Conservation (phyloP, 306 rosid species). For the Vicia villosa region DNA sequence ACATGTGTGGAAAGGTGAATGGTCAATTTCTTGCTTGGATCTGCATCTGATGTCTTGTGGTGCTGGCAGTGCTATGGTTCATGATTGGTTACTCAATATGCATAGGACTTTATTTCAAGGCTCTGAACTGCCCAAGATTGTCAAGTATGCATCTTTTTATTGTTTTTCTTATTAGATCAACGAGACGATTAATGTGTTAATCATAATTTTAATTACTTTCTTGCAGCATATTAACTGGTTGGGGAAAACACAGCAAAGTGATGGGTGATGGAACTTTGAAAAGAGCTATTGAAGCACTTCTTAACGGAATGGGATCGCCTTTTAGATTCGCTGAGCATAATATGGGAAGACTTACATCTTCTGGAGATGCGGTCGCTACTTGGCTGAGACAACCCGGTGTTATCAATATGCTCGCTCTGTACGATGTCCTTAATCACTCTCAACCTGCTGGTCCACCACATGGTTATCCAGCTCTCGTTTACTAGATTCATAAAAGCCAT, state of each 20-base stretch:
- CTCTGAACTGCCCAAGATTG: slow-evolving; percentile 60
- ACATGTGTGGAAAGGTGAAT: slow-evolving; percentile 80
- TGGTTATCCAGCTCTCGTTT: not conserved
- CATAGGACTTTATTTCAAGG: slow-evolving; percentile 65
- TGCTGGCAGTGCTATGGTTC: slow-evolving; percentile 95
- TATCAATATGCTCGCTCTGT: slow-evolving; percentile 64
- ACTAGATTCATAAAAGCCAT: not conserved
- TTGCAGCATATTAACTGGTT: slow-evolving; percentile 89
- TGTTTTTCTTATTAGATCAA: slow-evolving; percentile 11
- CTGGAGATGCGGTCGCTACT: slow-evolving; percentile 66
- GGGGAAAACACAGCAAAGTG: slow-evolving; percentile 98
- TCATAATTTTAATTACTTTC: not conserved
- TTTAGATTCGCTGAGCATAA: slow-evolving; percentile 65
- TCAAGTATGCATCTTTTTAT: slow-evolving; percentile 55
- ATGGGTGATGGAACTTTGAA: slow-evolving; percentile 73
- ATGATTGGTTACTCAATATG: slow-evolving; percentile 76
- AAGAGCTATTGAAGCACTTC: slow-evolving; percentile 71
- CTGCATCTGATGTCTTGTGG: slow-evolving; percentile 94
- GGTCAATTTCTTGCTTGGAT: slow-evolving; percentile 79
- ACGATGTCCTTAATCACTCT: slow-evolving; percentile 55
- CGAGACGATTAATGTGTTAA: not conserved
- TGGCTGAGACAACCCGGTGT: slow-evolving; percentile 76
- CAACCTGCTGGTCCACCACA: slow-evolving; percentile 38
- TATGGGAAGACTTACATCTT: slow-evolving; percentile 69
- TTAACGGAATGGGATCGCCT: slow-evolving; percentile 80